A percentile compares a stretch with the other conserved stretches of the same genome.
phyloP scores from a whole-genome alignment of 371 early-diverging fungal genomes.

The Rhizopus delemar region DNA sequence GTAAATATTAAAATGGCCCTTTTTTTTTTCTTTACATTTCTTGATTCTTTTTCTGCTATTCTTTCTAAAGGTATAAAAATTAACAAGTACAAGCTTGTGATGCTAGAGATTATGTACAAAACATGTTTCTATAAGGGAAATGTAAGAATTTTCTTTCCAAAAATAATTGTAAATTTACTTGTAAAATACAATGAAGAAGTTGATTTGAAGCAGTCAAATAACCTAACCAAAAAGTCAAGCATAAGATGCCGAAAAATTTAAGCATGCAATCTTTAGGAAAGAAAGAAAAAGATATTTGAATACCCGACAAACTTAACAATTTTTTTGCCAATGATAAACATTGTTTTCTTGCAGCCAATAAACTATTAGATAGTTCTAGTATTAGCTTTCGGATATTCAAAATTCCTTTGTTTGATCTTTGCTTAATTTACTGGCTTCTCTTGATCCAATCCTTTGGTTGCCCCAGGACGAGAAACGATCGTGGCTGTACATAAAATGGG shows the following conservation, averaged over 20 bases:
- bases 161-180: constrained; percentile 7
- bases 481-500: too few relatives aligned
- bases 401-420: too few relatives aligned
- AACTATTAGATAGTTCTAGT: too few relatives aligned
- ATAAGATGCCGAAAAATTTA: constrained; percentile 8
- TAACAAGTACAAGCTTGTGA: constrained; percentile 18
- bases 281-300: neutral
- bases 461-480: too few relatives aligned
- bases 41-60: constrained; percentile 28
- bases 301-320: neutral
- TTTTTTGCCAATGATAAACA: too few relatives aligned
- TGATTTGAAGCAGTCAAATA: constrained; percentile 30
- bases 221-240: constrained; percentile 31
- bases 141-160: neutral
- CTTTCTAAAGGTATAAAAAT: constrained; percentile 29
- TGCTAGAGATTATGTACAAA: constrained; percentile 9
- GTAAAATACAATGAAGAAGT: constrained; percentile 19
- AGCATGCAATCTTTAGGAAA: neutral
- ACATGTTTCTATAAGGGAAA: neutral
- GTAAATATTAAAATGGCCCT: neutral
- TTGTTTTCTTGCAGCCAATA: too few relatives aligned
- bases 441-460: too few relatives aligned
- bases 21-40: constrained; percentile 15
- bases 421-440: too few relatives aligned
- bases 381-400: too few relatives aligned